phyloP scores from a whole-genome alignment of 2,329 filamentous ascomycete genomes.

The Alternaria infectoria region DNA sequence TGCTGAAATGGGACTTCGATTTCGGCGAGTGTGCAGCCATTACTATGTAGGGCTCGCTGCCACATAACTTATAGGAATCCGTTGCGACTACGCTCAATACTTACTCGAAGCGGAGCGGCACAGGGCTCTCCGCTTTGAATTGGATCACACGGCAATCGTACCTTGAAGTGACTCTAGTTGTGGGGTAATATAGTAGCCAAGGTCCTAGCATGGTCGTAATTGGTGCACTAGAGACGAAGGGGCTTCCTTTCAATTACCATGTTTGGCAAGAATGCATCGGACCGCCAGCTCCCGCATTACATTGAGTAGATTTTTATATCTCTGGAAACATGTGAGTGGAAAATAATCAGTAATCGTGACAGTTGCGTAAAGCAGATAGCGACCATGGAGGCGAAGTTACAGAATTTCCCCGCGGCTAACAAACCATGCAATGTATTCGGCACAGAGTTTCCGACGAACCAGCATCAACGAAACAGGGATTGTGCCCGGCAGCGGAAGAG shows the following conservation, averaged over 20 bases:
- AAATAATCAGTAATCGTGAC: not conserved
- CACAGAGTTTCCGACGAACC: not conserved
- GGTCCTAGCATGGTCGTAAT: not conserved
- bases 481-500: not conserved
- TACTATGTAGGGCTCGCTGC: not conserved
- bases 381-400: not conserved
- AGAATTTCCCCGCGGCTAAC: constrained; percentile 5
- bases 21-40: not conserved
- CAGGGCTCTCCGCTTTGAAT: constrained; percentile 13
- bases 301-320: not conserved
- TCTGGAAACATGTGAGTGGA: not conserved
- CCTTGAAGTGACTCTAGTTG: constrained; percentile 6
- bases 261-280: not conserved
- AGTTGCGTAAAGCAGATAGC: not conserved
- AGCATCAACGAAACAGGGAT: not conserved
- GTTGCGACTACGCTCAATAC: not conserved
- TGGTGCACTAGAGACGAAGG: constrained; percentile 4
- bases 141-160: constrained; percentile 3
- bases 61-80: not conserved
- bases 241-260: constrained; percentile 1
- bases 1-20: not conserved
- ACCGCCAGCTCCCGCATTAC: not conserved
- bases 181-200: constrained; percentile 16
- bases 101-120: not conserved
- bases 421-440: constrained; percentile 1